phyloP scores from a whole-genome alignment of 768 basidiomycete genomes.

The Rhizopogon vinicolor region DNA sequence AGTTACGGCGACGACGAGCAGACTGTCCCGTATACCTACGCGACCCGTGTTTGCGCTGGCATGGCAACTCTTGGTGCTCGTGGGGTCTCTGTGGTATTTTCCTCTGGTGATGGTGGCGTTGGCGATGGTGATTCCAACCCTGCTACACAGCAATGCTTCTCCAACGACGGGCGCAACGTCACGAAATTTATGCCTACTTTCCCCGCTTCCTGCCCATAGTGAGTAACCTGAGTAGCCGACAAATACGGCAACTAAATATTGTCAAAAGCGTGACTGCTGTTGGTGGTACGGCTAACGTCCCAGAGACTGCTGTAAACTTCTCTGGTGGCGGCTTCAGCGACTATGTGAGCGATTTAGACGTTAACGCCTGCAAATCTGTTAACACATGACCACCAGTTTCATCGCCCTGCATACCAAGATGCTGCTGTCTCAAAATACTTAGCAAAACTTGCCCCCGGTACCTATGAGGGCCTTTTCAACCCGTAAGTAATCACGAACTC shows the following conservation, averaged over 20 bases:
- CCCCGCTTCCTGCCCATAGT: conserved; percentile 61
- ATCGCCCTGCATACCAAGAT: conserved; percentile 51
- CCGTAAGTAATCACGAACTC: conserved; percentile 29
- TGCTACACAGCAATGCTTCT: conserved; percentile 45
- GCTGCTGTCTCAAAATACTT: conserved; percentile 41
- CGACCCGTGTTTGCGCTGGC: conserved; percentile 49
- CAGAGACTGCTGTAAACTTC: conserved; percentile 56
- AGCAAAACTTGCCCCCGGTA: conserved; percentile 37
- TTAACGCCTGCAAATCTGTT: not conserved
- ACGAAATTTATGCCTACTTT: conserved; percentile 55
- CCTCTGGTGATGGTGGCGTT: conserved; percentile 66
- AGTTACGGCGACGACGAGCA: conserved; percentile 75
- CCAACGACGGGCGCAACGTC: conserved; percentile 53
- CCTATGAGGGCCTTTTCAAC: conserved; percentile 59
- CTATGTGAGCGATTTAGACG: conserved; percentile 36
- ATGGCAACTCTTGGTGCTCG: conserved; percentile 69
- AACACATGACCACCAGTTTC: conserved; percentile 32
- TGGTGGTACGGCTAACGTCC: conserved; percentile 57
- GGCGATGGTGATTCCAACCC: conserved; percentile 58
- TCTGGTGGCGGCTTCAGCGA: conserved; percentile 76
- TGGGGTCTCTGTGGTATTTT: conserved; percentile 60
- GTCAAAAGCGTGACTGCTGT: conserved; percentile 60
- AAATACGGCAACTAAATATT: not conserved
- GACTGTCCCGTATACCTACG: conserved; percentile 61
- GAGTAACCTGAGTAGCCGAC: conserved; percentile 8